These are phyloP conservation scores for Pichia sp. DNA, from an alignment of 1,139 yeast species.

Conservation along the genomic window DNA sequence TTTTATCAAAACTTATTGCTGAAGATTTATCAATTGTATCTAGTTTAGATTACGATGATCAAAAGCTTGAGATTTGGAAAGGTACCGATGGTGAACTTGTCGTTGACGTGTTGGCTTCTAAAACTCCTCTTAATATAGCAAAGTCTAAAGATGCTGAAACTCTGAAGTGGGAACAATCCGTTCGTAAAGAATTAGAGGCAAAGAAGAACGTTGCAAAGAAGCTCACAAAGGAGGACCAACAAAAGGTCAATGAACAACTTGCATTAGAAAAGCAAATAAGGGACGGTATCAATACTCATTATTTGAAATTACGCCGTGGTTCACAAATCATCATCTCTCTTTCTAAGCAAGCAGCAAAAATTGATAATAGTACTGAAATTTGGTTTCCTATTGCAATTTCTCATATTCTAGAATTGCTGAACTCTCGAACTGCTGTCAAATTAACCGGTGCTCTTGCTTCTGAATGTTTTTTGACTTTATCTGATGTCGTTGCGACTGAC, in stretches of 20 bases:
- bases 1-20: conserved; percentile 36
- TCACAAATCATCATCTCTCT: conserved; percentile 48
- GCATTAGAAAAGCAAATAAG: conserved; percentile 54
- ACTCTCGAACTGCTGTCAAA: conserved; percentile 31
- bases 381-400: conserved; percentile 71
- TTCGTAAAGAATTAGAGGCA: conserved; percentile 64
- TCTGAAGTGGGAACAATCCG: conserved; percentile 80
- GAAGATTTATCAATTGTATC: conserved; percentile 33
- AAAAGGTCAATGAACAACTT: conserved; percentile 51
- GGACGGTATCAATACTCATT: conserved; percentile 33
- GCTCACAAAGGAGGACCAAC: conserved; percentile 70
- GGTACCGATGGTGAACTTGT: conserved; percentile 67
- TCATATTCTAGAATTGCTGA: conserved; percentile 36
- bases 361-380: conserved; percentile 57
- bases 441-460: conserved; percentile 36
- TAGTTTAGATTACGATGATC: conserved; percentile 31
- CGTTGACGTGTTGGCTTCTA: conserved; percentile 50
- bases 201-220: conserved; percentile 40
- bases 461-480: conserved; percentile 26
- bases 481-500: conserved; percentile 21
- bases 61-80: conserved; percentile 55
- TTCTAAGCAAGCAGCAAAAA: conserved; percentile 40
- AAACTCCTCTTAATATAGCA: conserved; percentile 39
- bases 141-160: conserved; percentile 68
- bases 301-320: conserved; percentile 39